Percentiles rank a stretch among this genome's conserved stretches.
These are phyloP conservation scores for Suhomyces kilbournensis DNA, from an alignment of 805 yeast genomes.

Conservation along the genomic window DNA sequence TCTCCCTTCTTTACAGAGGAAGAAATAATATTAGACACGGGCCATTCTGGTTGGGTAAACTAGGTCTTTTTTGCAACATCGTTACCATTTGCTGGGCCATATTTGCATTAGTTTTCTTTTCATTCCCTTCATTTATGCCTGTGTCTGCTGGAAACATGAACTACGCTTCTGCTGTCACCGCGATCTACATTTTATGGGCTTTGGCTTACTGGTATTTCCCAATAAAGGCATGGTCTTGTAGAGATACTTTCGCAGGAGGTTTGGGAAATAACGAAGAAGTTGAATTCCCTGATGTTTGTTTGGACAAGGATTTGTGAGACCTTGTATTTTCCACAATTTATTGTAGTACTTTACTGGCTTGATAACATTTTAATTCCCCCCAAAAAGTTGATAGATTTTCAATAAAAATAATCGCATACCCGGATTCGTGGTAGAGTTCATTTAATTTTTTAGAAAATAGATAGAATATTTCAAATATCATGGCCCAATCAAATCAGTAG, in stretches of 20 bases:
- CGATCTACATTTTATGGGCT: slow-evolving; percentile 30
- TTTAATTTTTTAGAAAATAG: neutral
- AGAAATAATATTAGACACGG: slow-evolving; percentile 39
- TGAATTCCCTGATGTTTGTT: slow-evolving; percentile 45
- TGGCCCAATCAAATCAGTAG: neutral
- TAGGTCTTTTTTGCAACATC: slow-evolving; percentile 33
- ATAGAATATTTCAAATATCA: too few species aligned
- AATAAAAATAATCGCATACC: neutral
- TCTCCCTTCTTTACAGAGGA: slow-evolving; percentile 34
- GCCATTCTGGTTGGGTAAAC: slow-evolving; percentile 40
- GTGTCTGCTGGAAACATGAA: slow-evolving; percentile 27
- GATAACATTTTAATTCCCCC: neutral
- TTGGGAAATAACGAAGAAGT: slow-evolving; percentile 36
- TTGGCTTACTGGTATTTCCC: slow-evolving; percentile 45
- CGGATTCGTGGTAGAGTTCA: neutral
- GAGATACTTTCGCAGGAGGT: slow-evolving; percentile 43
- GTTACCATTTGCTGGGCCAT: slow-evolving; percentile 33
- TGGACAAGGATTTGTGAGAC: slow-evolving; percentile 20
- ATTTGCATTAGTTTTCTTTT: slow-evolving; percentile 37
- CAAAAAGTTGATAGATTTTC: neutral
- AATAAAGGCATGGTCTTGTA: slow-evolving; percentile 33
- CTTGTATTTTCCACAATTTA: neutral
- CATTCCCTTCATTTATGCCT: slow-evolving; percentile 35
- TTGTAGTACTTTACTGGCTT: neutral
- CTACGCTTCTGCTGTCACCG: slow-evolving; percentile 27